Conservation (phyloP, 2,329 filamentous ascomycete genomes). For the Meredithiella fracta region DNA sequence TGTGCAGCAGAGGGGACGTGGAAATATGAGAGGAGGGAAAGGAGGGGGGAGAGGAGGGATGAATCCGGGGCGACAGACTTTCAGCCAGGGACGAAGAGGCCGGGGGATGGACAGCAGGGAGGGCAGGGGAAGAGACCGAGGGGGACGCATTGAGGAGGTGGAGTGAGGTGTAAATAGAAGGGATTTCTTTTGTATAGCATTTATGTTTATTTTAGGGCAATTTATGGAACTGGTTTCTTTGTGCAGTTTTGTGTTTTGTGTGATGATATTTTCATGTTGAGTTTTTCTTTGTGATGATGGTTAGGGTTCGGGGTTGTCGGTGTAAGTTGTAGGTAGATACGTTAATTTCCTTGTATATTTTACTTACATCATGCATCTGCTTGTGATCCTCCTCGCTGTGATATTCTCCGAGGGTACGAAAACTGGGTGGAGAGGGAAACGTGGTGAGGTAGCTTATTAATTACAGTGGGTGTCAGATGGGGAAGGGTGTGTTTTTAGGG, state of each 20-base stretch:
- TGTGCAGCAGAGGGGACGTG: constrained; percentile 16
- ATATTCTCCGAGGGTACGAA: too few species aligned
- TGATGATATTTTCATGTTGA: not conserved
- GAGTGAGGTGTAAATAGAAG: not conserved
- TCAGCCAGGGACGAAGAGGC: constrained; percentile 40
- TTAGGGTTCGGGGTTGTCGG: too few species aligned
- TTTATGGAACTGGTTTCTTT: not conserved
- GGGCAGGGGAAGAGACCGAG: constrained; percentile 28
- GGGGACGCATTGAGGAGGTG: constrained; percentile 17
- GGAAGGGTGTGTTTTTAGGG: too few species aligned
- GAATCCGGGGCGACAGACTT: constrained; percentile 39
- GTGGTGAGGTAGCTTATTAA: too few species aligned
- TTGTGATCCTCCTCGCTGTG: too few species aligned
- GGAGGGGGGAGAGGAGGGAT: constrained; percentile 29
- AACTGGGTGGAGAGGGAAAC: too few species aligned
- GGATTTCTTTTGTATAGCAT: not conserved
- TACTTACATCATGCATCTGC: too few species aligned
- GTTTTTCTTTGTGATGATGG: not conserved
- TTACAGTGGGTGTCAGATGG: too few species aligned
- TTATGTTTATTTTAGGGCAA: not conserved
- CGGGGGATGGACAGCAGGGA: constrained; percentile 32
- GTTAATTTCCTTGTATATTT: too few species aligned
- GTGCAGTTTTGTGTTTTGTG: not conserved
- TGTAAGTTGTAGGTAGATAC: too few species aligned
- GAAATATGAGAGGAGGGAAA: constrained; percentile 22